A percentile compares a stretch with the other conserved stretches of the same genome.
These are phyloP conservation scores for Nadsonia commutata DNA, from an alignment of 1,139 yeast genomes.

Conservation along the genomic window DNA sequence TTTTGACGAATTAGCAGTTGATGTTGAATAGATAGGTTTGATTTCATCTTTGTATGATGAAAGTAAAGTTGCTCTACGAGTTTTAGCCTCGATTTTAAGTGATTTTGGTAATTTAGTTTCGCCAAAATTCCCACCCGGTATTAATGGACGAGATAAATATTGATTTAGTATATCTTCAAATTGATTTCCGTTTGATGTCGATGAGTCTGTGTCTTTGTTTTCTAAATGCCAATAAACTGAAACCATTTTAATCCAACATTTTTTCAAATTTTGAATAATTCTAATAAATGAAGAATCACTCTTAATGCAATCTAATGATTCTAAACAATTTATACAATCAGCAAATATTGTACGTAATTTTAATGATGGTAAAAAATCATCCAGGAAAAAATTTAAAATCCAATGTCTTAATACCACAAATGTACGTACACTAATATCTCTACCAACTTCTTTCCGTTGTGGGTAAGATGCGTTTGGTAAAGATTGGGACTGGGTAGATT, in stretches of 20 bases:
- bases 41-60: slow-evolving; percentile 19
- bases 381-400: slow-evolving; percentile 41
- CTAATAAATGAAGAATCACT: slow-evolving; percentile 14
- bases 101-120: slow-evolving; percentile 1
- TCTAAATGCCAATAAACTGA: slow-evolving; percentile 22
- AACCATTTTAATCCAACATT: slow-evolving; percentile 23
- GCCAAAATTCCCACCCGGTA: slow-evolving; percentile 2
- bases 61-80: slow-evolving; percentile 18
- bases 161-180: slow-evolving; percentile 17
- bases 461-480: slow-evolving; percentile 4
- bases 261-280: slow-evolving; percentile 23
- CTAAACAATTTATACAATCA: slow-evolving; percentile 17
- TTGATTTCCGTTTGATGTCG: neutral
- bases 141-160: slow-evolving; percentile 6
- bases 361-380: slow-evolving; percentile 26
- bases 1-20: no score
- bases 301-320: slow-evolving; percentile 17
- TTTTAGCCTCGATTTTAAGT: slow-evolving; percentile 7
- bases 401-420: slow-evolving; percentile 85
- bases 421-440: slow-evolving; percentile 62
- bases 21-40: slow-evolving; percentile 12
- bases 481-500: slow-evolving; percentile 21
- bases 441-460: slow-evolving; percentile 50
- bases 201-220: neutral
- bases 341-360: slow-evolving; percentile 20